A percentile compares a stretch with the other conserved stretches of the same genome.
phyloP scores from a whole-genome alignment of 805 yeast genomes.

The Wickerhamia fluorescens region DNA sequence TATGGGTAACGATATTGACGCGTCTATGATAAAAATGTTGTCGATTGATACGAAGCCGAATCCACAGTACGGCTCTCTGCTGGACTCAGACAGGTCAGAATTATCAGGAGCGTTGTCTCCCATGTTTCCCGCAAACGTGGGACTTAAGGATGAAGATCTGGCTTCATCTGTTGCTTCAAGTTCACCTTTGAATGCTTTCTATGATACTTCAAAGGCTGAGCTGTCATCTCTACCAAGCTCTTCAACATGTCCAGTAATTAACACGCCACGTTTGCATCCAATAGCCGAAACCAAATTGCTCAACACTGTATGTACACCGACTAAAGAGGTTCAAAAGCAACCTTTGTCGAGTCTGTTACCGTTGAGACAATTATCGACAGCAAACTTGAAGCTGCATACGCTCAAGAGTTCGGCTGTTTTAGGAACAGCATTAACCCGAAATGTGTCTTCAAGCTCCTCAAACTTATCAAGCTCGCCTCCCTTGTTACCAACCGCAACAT shows the following conservation, averaged over 20 bases:
- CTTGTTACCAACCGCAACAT: constrained; percentile 10
- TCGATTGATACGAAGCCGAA: too few relatives aligned
- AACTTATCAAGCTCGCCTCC: constrained; percentile 19
- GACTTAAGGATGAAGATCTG: constrained; percentile 30
- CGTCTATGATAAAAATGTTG: constrained; percentile 38
- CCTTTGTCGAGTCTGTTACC: constrained; percentile 8
- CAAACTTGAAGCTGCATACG: constrained; percentile 8
- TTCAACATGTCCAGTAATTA: too few relatives aligned
- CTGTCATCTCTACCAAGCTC: too few relatives aligned
- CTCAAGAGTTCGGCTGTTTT: constrained; percentile 3
- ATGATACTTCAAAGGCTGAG: constrained; percentile 4
- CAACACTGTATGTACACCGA: too few relatives aligned
- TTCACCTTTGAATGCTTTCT: constrained; percentile 10
- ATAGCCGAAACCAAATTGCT: constrained; percentile 16
- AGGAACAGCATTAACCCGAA: constrained; percentile 6
- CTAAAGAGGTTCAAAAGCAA: constrained; percentile 6
- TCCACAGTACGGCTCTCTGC: too few relatives aligned
- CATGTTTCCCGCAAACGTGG: constrained; percentile 25
- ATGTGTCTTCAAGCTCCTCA: constrained; percentile 11
- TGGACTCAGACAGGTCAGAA: too few relatives aligned
- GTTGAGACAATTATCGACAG: constrained; percentile 3
- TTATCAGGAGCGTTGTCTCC: constrained; percentile 28
- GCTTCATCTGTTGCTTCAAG: constrained; percentile 28
- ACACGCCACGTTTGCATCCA: constrained; percentile 11
- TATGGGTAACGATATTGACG: constrained; percentile 38